Evolutionary conservation across 352 stramenopile genomes (phyloP).

Genomic region (Globisporangium paroecandrum): DNA sequence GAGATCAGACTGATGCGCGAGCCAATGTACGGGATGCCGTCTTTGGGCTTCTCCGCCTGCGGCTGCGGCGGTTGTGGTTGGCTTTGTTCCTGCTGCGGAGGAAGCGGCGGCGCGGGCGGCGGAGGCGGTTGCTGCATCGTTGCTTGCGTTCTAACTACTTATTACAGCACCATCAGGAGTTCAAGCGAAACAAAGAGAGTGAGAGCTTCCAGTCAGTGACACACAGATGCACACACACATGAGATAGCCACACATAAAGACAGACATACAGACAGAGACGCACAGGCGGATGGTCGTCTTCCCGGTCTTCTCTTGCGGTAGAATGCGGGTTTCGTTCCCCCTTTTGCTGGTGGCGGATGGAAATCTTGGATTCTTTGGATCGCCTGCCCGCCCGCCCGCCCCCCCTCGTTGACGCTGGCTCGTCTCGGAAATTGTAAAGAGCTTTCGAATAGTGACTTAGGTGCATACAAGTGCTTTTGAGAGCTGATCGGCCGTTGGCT

Average conservation of each 20-base stretch:
- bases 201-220: background rate
- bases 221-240: background rate
- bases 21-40: conserved; percentile 78
- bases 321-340: background rate
- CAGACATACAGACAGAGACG: background rate
- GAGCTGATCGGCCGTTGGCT: background rate
- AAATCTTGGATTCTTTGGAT: background rate
- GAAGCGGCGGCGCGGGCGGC: conserved; percentile 12
- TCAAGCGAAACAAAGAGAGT: background rate
- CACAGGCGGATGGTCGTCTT: background rate
- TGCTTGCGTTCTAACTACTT: background rate
- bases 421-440: background rate
- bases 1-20: conserved; percentile 82
- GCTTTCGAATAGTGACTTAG: background rate
- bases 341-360: background rate
- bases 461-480: background rate
- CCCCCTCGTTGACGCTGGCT: background rate
- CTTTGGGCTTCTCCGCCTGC: conserved; percentile 24
- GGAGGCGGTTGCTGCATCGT: conserved; percentile 15
- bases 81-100: conserved; percentile 1
- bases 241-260: background rate
- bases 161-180: background rate
- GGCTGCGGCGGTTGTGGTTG: conserved; percentile 8
- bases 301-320: background rate
- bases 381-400: no score